Conservation (phyloP, 345 rosid species). For the Streptanthus diversifolius region DNA sequence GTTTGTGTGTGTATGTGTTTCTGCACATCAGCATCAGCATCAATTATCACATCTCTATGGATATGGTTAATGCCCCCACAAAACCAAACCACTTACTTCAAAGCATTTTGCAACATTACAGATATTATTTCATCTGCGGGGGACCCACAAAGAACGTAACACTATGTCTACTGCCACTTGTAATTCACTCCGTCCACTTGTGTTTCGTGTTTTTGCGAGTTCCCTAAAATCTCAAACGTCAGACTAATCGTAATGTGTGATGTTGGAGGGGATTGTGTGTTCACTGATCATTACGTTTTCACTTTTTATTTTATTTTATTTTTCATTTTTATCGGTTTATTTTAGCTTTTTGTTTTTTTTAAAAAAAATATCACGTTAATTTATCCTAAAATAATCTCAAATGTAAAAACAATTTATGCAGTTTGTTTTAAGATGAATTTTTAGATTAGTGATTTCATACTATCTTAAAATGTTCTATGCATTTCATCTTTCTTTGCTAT, state of each 20-base stretch:
- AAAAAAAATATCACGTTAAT: neutral
- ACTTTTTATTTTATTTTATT: too few species aligned
- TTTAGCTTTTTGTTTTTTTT: neutral
- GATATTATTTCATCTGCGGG: constrained; percentile 16
- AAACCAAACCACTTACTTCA: constrained; percentile 14
- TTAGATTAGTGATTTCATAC: neutral
- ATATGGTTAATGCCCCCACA: constrained; percentile 17
- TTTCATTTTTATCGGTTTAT: neutral
- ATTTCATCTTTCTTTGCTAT: neutral
- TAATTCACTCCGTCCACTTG: constrained; percentile 29
- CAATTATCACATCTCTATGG: constrained; percentile 3
- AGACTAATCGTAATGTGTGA: neutral
- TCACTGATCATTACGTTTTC: constrained; percentile 9
- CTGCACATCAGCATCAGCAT: neutral
- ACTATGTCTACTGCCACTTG: constrained; percentile 21
- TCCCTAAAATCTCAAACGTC: neutral
- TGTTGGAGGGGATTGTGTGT: constrained; percentile 7
- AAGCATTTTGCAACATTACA: constrained; percentile 20
- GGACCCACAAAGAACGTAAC: constrained; percentile 19
- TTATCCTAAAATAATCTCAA: neutral
- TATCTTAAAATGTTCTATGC: neutral
- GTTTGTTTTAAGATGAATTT: neutral
- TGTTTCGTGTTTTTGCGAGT: neutral
- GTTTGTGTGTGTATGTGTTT: neutral
- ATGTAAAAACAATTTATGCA: neutral